These are phyloP conservation scores for Monilinia laxa DNA, from an alignment of 2,329 filamentous ascomycete species.

Conservation along the genomic window DNA sequence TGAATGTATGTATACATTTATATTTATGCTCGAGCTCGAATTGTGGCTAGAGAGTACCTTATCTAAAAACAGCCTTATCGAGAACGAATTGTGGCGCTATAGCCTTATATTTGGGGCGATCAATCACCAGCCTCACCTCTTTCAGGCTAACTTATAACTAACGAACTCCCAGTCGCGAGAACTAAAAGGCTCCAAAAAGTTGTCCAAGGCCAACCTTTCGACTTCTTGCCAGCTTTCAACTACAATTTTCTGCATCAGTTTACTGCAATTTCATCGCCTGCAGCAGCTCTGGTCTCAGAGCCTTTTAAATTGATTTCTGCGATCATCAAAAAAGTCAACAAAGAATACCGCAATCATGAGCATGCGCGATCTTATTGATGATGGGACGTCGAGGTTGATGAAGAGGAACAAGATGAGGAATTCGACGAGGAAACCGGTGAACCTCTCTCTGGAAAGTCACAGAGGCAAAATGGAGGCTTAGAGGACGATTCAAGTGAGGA, in stretches of 20 bases:
- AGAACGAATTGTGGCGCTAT: neutral
- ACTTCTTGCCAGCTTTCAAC: conserved; percentile 13
- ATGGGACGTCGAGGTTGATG: conserved; percentile 83
- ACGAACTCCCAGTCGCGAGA: conserved; percentile 17
- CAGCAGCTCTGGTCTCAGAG: conserved; percentile 3
- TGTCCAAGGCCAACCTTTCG: conserved; percentile 14
- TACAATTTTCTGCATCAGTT: neutral
- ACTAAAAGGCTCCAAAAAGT: conserved; percentile 25
- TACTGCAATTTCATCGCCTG: conserved; percentile 2
- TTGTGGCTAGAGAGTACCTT: conserved; percentile 7
- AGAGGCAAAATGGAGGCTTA: conserved; percentile 44
- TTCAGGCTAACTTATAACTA: neutral
- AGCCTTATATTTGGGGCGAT: conserved; percentile 6
- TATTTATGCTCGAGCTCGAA: no score
- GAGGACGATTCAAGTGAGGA: conserved; percentile 85
- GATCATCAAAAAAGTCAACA: conserved; percentile 12
- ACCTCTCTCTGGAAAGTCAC: conserved; percentile 42
- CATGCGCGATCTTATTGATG: conserved; percentile 77
- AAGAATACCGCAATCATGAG: conserved; percentile 52
- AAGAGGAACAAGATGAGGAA: conserved; percentile 79
- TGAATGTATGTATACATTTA: no score
- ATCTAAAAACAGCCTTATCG: neutral
- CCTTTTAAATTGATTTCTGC: neutral
- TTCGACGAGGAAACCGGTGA: conserved; percentile 75
- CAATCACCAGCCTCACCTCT: neutral